Evolutionary conservation across 2,329 filamentous ascomycete genomes (phyloP).

Genomic region (Xylaria arbuscula): DNA sequence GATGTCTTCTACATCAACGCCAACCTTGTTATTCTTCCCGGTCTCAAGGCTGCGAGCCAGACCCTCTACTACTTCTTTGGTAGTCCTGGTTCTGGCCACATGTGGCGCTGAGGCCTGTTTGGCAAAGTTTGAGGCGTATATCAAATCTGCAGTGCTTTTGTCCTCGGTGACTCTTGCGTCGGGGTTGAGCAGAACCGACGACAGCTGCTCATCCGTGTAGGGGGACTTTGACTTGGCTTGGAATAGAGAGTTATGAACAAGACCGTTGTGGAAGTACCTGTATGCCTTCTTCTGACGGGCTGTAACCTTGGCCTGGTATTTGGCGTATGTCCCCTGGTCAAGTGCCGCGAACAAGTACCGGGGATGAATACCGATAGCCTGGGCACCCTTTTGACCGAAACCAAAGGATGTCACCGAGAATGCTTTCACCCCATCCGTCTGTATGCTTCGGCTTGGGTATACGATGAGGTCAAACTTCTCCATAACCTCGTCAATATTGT

Average conservation of each 20-base stretch:
- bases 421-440: slow-evolving; percentile 97
- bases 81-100: slow-evolving; percentile 66
- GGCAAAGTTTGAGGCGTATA: slow-evolving; percentile 76
- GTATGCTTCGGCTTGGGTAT: slow-evolving; percentile 93
- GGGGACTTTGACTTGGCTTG: slow-evolving; percentile 93
- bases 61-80: slow-evolving; percentile 79
- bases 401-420: slow-evolving; percentile 99
- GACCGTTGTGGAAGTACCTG: slow-evolving; percentile 96
- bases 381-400: slow-evolving; percentile 98
- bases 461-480: slow-evolving; percentile 98
- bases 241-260: slow-evolving; percentile 98
- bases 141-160: slow-evolving; percentile 85
- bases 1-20: slow-evolving; percentile 93
- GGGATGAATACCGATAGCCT: slow-evolving; percentile 96
- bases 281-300: slow-evolving; percentile 98
- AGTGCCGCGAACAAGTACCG: slow-evolving; percentile 94
- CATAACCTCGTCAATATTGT: slow-evolving; percentile 96
- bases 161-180: slow-evolving; percentile 85
- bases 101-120: slow-evolving; percentile 67
- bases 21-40: slow-evolving; percentile 76
- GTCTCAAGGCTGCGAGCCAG: slow-evolving; percentile 71
- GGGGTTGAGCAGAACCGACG: slow-evolving; percentile 91
- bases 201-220: slow-evolving; percentile 88
- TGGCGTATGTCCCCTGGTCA: slow-evolving; percentile 82
- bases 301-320: slow-evolving; percentile 89